Conservation (phyloP, 306 rosid species). For the Parietaria judaica region DNA sequence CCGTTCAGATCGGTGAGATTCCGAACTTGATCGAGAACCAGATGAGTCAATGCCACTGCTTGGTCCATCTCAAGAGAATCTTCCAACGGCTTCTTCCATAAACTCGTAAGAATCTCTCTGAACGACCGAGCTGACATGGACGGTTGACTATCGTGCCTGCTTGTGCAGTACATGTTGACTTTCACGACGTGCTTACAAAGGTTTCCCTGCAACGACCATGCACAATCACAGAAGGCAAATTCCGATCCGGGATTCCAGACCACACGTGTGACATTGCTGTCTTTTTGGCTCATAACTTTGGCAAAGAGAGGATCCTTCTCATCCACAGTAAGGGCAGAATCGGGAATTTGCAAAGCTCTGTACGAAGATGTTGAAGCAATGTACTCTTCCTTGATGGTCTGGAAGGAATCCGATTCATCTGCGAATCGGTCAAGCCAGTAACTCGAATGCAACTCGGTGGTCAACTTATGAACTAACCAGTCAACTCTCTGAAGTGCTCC, state of each 20-base stretch:
- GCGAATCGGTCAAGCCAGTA: conserved; percentile 88
- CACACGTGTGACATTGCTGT: conserved; percentile 32
- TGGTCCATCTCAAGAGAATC: conserved; percentile 60
- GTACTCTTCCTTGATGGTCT: conserved; percentile 78
- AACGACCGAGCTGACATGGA: conserved; percentile 65
- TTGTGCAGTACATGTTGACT: conserved; percentile 64
- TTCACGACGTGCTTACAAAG: conserved; percentile 86
- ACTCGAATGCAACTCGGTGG: conserved; percentile 87
- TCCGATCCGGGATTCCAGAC: conserved; percentile 97
- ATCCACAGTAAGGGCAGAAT: conserved; percentile 56
- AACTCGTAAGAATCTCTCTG: conserved; percentile 42
- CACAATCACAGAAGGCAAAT: conserved; percentile 64
- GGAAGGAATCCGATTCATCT: conserved; percentile 88
- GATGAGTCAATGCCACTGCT: conserved; percentile 72
- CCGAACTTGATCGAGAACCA: conserved; percentile 68
- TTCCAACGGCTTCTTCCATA: conserved; percentile 58
- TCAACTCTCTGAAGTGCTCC: conserved; percentile 95
- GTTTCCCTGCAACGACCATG: conserved; percentile 78
- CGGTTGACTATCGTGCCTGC: conserved; percentile 34
- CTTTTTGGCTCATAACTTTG: conserved; percentile 70
- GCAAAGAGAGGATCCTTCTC: conserved; percentile 55
- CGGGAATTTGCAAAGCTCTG: conserved; percentile 68
- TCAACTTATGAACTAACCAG: conserved; percentile 90
- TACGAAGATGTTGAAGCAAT: conserved; percentile 90
- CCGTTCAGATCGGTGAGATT: conserved; percentile 58